Evolutionary conservation across 2,329 filamentous ascomycete species (phyloP), one percentile per base, ranked within the genome.

Genomic region (Byssothecium circinans): DNA sequence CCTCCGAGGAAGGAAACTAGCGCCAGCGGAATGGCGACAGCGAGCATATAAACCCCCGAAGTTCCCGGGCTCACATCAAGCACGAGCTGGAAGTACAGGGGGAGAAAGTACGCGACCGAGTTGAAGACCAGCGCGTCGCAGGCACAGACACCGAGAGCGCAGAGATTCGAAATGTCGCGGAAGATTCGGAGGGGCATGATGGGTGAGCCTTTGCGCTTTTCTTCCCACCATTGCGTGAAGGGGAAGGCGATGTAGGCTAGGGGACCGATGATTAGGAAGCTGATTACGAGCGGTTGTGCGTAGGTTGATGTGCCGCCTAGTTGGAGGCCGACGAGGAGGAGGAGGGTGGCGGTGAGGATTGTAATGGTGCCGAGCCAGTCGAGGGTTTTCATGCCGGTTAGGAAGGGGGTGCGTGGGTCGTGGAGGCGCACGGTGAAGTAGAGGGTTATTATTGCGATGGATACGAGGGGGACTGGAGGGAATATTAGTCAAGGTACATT

Each of bases 141-240:
- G 49, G 77, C 77, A 14, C 70, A 72, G 1, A 80, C 74, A 1
- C 71, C 63, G 8, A 87, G 74, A 2, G 78, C 74, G 1, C 83
- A 82, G 10, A 82, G 65, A 43, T 82, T 85, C 4, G 82, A 81
- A 11, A 71, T 56, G 22, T 77, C 73, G 2, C 68, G 69, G 68
- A 88, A 87, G 1, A 89, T 75, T n/a, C 75, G 76, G n/a, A 88
- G 67, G 0, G 86, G 87, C 62, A 89, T 84, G n/a, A 91, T 74
- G 0, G 87, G 86, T 47, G 81, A 18, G 80, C 85, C 23, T 83
- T 61, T 50, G 74, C 77, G 70, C 75, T 80, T 71, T 86, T 49
- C 75, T 71, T 15, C 84, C 83, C 78, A 78, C 70, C 79, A 80
- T 69, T 91, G 87, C 45, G 81, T 80, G 43, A 82, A 61, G 15